Evolutionary conservation across 495 filamentous ascomycete species (phyloP), one percentile per base, ranked within the genome.

Genomic region (Aspergillus sclerotioniger): DNA sequence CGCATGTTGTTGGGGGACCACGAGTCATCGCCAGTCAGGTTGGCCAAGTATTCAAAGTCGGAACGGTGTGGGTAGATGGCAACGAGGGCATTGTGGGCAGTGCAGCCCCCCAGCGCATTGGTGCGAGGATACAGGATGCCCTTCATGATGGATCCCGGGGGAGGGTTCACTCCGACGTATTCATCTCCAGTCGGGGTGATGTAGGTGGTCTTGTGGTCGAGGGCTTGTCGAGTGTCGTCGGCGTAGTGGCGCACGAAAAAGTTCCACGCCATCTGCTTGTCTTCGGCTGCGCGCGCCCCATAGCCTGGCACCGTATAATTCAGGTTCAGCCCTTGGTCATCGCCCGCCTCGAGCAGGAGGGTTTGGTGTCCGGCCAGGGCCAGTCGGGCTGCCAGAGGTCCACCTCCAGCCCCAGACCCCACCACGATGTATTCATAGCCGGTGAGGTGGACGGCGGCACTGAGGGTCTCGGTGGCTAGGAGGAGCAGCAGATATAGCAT

Each of bases 361-460:
- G 82, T 82, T 39, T 75, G 82, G 61, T 82, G 80, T 12, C 84
- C 84, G 21, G 82, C 83, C 21, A 80, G 68, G 3, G 84, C 86
- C 10, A 88, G 81, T 13, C 83, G 79, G 9, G 80, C 79, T 0
- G 86, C 85, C 3, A 89, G 64, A 8, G 84, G 84, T 6, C 83
- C 84, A 9, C 87, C 86, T 16, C 87, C 87, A 4, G 86, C 81
- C 17, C 86, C 87, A 35, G 78, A 82, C 33, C 87, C 87, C 0
- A 89, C 81, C 19, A 89, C 76, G 54, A 89, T 79, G 67, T 88
- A 88, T 57, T 88, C 86, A 65, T 87, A 87, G 20, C 68, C 71
- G 1, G 65, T 65, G 45, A 70, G 58, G 17, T 69, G 55, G 31
- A 69, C 62, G 13, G 70, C 66, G 28, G 66, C 68, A 39, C 67